These are phyloP conservation scores for Yarrowia keelungensis DNA, from an alignment of 805 yeast genomes.

Conservation along the genomic window DNA sequence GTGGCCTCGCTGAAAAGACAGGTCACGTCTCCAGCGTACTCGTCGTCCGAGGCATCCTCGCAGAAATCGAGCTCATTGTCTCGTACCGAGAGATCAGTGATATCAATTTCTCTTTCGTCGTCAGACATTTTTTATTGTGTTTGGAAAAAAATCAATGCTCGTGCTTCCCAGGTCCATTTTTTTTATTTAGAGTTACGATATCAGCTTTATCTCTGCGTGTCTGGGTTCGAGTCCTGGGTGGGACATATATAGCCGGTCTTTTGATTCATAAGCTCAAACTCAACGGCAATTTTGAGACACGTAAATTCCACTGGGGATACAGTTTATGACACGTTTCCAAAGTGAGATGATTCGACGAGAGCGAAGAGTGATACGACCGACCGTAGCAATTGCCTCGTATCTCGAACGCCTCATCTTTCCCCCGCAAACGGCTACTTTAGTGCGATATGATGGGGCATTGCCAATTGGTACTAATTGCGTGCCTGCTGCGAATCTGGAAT, in stretches of 20 bases:
- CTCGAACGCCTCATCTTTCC: no score
- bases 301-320: no score
- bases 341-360: no score
- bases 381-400: no score
- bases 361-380: no score
- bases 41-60: constrained; percentile 45
- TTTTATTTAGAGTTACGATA: constrained; percentile 29
- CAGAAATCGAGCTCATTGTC: constrained; percentile 46
- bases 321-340: no score
- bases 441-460: no score
- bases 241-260: not conserved
- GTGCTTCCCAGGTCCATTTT: constrained; percentile 5
- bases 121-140: constrained; percentile 19
- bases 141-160: no score
- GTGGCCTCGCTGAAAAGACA: constrained; percentile 43
- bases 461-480: no score
- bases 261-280: not conserved
- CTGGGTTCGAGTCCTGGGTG: not conserved
- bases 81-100: constrained; percentile 43
- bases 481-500: no score
- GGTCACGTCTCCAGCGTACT: constrained; percentile 42
- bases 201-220: constrained; percentile 7
- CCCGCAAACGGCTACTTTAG: no score
- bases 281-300: no score
- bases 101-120: constrained; percentile 40